phyloP scores from a whole-genome alignment of 441 rosid species.

The Raphanus hybrid region DNA sequence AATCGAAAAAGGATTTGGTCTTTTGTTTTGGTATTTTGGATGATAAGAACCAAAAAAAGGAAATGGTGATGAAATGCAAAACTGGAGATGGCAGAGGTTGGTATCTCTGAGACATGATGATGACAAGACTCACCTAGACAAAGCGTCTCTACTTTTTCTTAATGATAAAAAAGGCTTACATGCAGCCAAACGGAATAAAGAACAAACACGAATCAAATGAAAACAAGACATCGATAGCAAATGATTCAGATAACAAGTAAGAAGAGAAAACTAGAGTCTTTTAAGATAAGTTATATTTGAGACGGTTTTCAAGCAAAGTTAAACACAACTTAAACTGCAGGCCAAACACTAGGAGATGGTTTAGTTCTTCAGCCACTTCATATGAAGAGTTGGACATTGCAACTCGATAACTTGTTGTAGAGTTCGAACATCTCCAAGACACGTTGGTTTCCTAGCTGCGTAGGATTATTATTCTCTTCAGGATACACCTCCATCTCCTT shows the following conservation, averaged over 20 bases:
- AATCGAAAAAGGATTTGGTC: slow-evolving; percentile 14
- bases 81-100: slow-evolving; percentile 39
- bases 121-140: slow-evolving; percentile 29
- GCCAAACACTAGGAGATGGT: not conserved
- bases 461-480: not conserved
- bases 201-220: not conserved
- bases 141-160: not conserved
- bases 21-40: slow-evolving; percentile 18
- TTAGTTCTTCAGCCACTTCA: not conserved
- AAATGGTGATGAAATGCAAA: slow-evolving; percentile 32
- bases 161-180: not conserved
- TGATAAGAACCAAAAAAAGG: not conserved
- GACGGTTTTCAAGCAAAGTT: too few relatives aligned
- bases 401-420: not conserved
- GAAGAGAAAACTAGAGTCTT: not conserved
- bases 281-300: not conserved
- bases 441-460: not conserved
- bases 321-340: too few relatives aligned
- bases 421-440: not conserved
- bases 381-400: not conserved
- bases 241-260: not conserved
- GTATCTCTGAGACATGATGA: slow-evolving; percentile 33
- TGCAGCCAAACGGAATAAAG: not conserved
- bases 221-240: not conserved
- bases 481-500: slow-evolving; percentile 6